Base-by-base conservation (phyloP, 1,284 basidiomycete genomes). In the Boletus smithii region DNA sequence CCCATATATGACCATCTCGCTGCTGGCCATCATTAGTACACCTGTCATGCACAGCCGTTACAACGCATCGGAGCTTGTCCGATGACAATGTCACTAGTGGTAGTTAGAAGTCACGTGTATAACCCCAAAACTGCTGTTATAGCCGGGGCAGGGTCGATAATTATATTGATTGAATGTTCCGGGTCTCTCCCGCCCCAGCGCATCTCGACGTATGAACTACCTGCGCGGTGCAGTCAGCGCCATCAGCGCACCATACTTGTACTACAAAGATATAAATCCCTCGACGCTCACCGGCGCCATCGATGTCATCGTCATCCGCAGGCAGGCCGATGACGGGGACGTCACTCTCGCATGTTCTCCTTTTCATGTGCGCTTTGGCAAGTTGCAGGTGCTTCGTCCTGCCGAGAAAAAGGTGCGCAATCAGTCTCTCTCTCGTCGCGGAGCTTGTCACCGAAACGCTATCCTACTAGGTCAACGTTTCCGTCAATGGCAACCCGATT, bases 341-440 rank as follows among this genome's bases (percentile, higher is more conserved):
- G 76, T 76, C 18, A 88, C 88, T 58, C 81, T 97, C 27, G 88
- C 83, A 3, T 97, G 93, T 65, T 94, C 93, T 13, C 97, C 97
- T 0, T 99, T 99, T 63, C 97, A 99, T 69, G 95, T 99, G 34
- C 78, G 97, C 48, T 99, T 99, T 67, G 97, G 97, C 48, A 99
- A 99, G 77, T 88, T 95, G 75, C 94, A 95, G 68, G 94, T 99
- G 2, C 77, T 99, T 9, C 75, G 94, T 46, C 95, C 97, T 18
- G 87, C 83, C 29, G 97, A 99, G 72, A 95, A 97, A 74, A 92
- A 92, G 76, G 91, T 88, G 60, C 53, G 62, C 57, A n/a, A n/a
- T n/a, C n/a, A n/a, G n/a, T 18, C 32, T 26, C 36, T 27, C 39
- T 9, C 26, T 40, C 32, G 18, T 29, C 3, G 5, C 22, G 18